Conservation (phyloP, 2,329 filamentous ascomycete genomes). For the Pochonia chlamydosporia region DNA sequence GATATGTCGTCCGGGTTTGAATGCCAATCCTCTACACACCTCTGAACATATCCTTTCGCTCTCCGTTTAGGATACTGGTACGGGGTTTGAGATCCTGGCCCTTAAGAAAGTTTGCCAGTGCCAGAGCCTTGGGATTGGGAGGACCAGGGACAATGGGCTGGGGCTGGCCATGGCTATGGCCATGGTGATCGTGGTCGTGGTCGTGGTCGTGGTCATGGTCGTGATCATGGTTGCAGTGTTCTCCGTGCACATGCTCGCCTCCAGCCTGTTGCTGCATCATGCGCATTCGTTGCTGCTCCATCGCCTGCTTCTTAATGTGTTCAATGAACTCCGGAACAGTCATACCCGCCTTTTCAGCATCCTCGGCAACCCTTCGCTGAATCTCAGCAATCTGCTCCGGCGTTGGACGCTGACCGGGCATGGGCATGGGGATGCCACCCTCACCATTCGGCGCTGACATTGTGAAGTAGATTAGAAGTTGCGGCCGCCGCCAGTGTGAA, state of each 20-base stretch:
- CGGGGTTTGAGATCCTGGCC: conserved; percentile 80
- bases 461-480: conserved; percentile 3
- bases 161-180: conserved; percentile 40
- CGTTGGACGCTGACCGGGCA: conserved; percentile 48
- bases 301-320: conserved; percentile 53
- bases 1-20: background rate
- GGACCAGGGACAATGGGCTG: conserved; percentile 72
- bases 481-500: conserved; percentile 12
- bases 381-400: conserved; percentile 83
- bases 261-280: conserved; percentile 35
- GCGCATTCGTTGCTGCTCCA: conserved; percentile 43
- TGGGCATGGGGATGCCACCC: conserved; percentile 18
- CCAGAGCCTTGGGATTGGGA: conserved; percentile 82
- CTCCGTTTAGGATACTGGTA: conserved; percentile 90
- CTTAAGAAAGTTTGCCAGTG: conserved; percentile 82
- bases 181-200: conserved; percentile 24
- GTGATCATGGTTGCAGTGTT: conserved; percentile 20
- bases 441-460: conserved; percentile 25
- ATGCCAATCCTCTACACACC: conserved; percentile 42
- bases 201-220: conserved; percentile 19
- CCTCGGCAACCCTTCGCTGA: conserved; percentile 73
- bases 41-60: conserved; percentile 97
- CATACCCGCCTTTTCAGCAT: conserved; percentile 81
- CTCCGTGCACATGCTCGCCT: conserved; percentile 14
- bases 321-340: conserved; percentile 79